Conservation (phyloP, 148 eudicot genomes). For the Silene latifolia region DNA sequence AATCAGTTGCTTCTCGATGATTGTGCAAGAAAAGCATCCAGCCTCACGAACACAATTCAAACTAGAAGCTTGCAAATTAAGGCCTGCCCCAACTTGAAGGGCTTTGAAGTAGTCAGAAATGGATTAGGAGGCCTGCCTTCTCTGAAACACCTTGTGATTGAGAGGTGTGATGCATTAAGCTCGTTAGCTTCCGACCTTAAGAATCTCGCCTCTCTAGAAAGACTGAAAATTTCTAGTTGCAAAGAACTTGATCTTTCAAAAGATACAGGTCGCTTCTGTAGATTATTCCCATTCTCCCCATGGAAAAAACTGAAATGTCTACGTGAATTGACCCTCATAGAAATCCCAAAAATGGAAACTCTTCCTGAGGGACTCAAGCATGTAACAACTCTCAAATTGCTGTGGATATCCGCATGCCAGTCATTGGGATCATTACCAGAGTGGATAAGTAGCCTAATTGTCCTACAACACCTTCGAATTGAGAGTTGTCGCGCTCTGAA, state of each 20-base stretch:
- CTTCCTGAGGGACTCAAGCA: constrained; percentile 19
- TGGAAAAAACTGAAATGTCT: constrained; percentile 8
- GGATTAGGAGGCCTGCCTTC: constrained; percentile 17
- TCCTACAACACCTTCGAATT: constrained; percentile 23
- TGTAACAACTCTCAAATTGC: constrained; percentile 16
- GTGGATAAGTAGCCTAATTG: constrained; percentile 20
- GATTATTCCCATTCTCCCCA: neutral
- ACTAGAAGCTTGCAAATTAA: constrained; percentile 21
- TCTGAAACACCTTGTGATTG: constrained; percentile 19
- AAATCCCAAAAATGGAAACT: constrained; percentile 19
- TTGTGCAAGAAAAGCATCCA: constrained; percentile 9
- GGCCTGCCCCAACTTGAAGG: constrained; percentile 17
- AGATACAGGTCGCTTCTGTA: neutral
- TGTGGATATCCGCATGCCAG: constrained; percentile 23
- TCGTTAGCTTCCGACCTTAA: constrained; percentile 8
- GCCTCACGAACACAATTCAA: neutral
- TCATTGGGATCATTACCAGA: constrained; percentile 18
- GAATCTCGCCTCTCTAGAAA: constrained; percentile 15
- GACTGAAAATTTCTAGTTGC: constrained; percentile 26
- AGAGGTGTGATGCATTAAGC: constrained; percentile 16
- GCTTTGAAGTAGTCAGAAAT: constrained; percentile 11
- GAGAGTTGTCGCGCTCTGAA: constrained; percentile 22
- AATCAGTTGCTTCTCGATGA: constrained; percentile 23
- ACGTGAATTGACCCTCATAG: constrained; percentile 12
- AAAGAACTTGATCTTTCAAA: constrained; percentile 19